phyloP scores from a whole-genome alignment of 1,284 basidiomycete genomes.

The Pseudozyma thailandica region DNA sequence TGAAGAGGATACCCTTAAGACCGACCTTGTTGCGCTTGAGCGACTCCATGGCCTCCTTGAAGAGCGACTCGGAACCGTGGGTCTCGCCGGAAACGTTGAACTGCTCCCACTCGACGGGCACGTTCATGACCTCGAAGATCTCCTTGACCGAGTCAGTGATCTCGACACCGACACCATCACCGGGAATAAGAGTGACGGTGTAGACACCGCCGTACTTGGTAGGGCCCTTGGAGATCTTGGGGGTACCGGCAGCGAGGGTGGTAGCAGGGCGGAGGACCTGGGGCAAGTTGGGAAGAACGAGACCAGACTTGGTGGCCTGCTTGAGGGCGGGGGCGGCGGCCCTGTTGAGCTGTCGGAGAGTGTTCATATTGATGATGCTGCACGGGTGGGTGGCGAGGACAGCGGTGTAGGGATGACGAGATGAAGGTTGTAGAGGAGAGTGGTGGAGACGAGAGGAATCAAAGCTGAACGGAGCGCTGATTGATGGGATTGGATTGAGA shows the following conservation, averaged over 20 bases:
- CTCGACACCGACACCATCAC: conserved; percentile 82
- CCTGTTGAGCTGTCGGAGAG: conserved; percentile 51
- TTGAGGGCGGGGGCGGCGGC: conserved; percentile 52
- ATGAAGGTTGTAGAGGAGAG: conserved; percentile 3
- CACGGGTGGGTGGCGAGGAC: conserved; percentile 8
- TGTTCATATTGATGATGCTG: conserved; percentile 48
- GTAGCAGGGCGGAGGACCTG: conserved; percentile 72
- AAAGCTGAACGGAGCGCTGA: too few relatives aligned
- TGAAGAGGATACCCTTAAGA: conserved; percentile 98
- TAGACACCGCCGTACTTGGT: conserved; percentile 92
- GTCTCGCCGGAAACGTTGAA: conserved; percentile 98
- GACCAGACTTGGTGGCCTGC: conserved; percentile 47
- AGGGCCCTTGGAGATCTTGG: conserved; percentile 79
- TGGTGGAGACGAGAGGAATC: conserved; percentile 9
- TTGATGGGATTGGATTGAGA: too few relatives aligned
- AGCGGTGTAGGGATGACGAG: conserved; percentile 23
- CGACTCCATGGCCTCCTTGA: conserved; percentile 90
- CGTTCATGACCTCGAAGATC: conserved; percentile 96
- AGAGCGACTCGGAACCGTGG: conserved; percentile 89
- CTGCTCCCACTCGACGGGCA: conserved; percentile 99
- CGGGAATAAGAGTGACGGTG: conserved; percentile 68
- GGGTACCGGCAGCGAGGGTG: conserved; percentile 82
- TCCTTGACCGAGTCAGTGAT: conserved; percentile 99
- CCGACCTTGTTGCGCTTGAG: conserved; percentile 98
- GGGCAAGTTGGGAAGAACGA: conserved; percentile 45